Evolutionary conservation across 2,329 filamentous ascomycete species (phyloP).

Genomic region (Erysiphe pulchra): DNA sequence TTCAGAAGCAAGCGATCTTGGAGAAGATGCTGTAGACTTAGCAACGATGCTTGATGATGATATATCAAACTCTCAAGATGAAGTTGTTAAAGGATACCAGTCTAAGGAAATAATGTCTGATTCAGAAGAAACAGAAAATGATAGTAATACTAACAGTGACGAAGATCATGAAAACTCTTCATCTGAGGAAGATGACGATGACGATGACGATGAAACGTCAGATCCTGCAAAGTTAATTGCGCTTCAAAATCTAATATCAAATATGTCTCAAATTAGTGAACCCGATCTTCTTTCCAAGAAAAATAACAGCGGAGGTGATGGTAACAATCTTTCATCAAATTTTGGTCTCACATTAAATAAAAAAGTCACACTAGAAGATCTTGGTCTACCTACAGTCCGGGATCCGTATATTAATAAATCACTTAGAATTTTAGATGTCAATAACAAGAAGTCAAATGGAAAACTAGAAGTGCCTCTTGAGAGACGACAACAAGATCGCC

Average conservation of each 20-base stretch:
- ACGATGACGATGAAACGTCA: conserved; percentile 13
- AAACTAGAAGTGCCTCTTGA: conserved; percentile 66
- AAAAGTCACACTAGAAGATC: conserved; percentile 34
- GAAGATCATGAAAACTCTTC: conserved; percentile 15
- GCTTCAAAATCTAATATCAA: conserved; percentile 42
- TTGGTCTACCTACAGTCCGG: conserved; percentile 42
- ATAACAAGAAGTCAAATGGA: conserved; percentile 29
- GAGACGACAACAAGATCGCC: conserved; percentile 61
- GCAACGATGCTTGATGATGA: conserved; percentile 11
- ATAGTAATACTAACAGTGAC: background rate
- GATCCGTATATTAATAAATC: conserved; percentile 57
- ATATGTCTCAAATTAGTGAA: conserved; percentile 22
- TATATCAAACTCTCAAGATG: conserved; percentile 30
- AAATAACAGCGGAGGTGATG: conserved; percentile 23
- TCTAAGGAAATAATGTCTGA: conserved; percentile 11
- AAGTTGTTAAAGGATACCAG: conserved; percentile 13
- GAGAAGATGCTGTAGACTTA: conserved; percentile 18
- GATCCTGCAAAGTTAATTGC: conserved; percentile 30
- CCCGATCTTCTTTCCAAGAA: conserved; percentile 7
- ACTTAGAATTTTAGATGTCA: conserved; percentile 45
- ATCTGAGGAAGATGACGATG: conserved; percentile 17
- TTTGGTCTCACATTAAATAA: conserved; percentile 29
- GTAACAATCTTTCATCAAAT: conserved; percentile 35
- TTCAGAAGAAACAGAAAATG: conserved; percentile 9
- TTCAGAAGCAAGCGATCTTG: conserved; percentile 44